Conservation (phyloP, 2,329 filamentous ascomycete genomes). For the Xylariaceae sp. region DNA sequence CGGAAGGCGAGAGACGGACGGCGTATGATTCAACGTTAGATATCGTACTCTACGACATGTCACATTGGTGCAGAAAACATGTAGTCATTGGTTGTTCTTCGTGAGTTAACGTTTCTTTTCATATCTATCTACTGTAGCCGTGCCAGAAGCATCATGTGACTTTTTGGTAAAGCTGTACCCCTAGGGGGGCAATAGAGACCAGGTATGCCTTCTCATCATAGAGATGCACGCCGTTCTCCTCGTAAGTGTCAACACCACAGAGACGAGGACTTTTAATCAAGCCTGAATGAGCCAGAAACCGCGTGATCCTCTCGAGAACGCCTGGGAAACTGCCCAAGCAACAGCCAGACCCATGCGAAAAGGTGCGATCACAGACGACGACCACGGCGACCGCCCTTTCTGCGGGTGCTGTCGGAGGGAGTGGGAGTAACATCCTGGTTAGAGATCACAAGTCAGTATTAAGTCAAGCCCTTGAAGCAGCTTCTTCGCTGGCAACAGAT, state of each 20-base stretch:
- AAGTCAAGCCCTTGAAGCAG: no score
- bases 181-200: slow-evolving; percentile 29
- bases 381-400: slow-evolving; percentile 99
- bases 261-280: slow-evolving; percentile 33
- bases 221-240: slow-evolving; percentile 58
- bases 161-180: slow-evolving; percentile 28
- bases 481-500: background rate
- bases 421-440: slow-evolving; percentile 86
- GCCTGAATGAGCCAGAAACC: slow-evolving; percentile 39
- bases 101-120: slow-evolving; percentile 26
- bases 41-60: background rate
- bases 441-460: background rate
- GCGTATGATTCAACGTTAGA: background rate
- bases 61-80: background rate
- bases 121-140: slow-evolving; percentile 31
- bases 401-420: slow-evolving; percentile 97
- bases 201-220: slow-evolving; percentile 35
- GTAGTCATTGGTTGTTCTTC: slow-evolving; percentile 1
- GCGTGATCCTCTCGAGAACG: slow-evolving; percentile 26
- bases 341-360: slow-evolving; percentile 25
- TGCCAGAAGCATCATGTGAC: slow-evolving; percentile 33
- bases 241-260: slow-evolving; percentile 65
- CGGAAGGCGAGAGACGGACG: no score
- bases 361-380: slow-evolving; percentile 82
- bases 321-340: slow-evolving; percentile 31